phyloP scores from a whole-genome alignment of 192 early-diverging fungal genomes.

The Phycomyces blakesleeanus region DNA sequence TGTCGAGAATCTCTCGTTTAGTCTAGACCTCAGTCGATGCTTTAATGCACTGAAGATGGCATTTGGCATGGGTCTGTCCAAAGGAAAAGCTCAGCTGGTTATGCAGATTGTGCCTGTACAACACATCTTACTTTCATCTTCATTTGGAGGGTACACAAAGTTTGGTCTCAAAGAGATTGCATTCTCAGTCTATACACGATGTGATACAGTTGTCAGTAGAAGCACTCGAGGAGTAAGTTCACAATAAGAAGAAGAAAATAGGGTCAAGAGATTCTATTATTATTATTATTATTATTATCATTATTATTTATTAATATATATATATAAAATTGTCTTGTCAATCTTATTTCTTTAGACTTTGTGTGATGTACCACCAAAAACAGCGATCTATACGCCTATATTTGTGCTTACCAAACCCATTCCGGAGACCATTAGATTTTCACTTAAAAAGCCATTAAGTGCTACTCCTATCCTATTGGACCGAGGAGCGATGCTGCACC shows the following conservation, averaged over 20 bases:
- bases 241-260: too few species aligned
- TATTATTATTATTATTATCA: too few species aligned
- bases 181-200: conserved; percentile 48
- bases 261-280: too few species aligned
- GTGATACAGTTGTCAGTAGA: conserved; percentile 4
- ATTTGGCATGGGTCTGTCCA: conserved; percentile 26
- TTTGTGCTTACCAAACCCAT: conserved; percentile 40
- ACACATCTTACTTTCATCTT: conserved; percentile 41
- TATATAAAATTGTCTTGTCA: too few species aligned
- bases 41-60: conserved; percentile 43
- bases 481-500: conserved; percentile 36
- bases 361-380: conserved; percentile 3
- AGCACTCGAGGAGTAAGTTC: not conserved
- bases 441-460: conserved; percentile 29
- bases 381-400: conserved; percentile 32
- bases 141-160: conserved; percentile 41
- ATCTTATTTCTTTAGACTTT: too few species aligned
- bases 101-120: conserved; percentile 44
- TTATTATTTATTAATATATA: too few species aligned
- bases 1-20: conserved; percentile 36
- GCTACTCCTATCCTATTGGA: conserved; percentile 24
- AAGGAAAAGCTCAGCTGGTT: conserved; percentile 34
- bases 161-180: conserved; percentile 48
- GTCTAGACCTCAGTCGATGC: conserved; percentile 44
- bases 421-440: conserved; percentile 37